Conservation (phyloP, 192 early-diverging fungal species). For the Coemansia sp. region DNA sequence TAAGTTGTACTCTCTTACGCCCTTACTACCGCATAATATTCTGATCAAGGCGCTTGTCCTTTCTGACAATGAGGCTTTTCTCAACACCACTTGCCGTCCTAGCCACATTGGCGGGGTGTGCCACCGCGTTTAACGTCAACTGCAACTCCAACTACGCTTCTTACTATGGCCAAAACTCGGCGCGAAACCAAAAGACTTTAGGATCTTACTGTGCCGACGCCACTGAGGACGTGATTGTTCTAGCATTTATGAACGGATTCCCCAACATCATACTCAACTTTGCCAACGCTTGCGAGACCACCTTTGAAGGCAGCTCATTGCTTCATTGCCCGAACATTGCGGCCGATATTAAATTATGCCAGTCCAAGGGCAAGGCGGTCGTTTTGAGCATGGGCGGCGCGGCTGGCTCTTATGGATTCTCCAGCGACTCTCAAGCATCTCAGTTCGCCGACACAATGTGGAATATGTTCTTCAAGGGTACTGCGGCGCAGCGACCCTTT, state of each 20-base stretch:
- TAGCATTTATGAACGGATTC: slow-evolving; percentile 66
- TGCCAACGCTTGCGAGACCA: slow-evolving; percentile 62
- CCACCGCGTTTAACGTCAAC: slow-evolving; percentile 35
- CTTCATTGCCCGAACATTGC: slow-evolving; percentile 62
- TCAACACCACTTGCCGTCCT: slow-evolving; percentile 7
- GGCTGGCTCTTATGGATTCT: slow-evolving; percentile 61
- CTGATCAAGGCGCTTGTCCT: not conserved
- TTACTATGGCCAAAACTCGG: slow-evolving; percentile 58
- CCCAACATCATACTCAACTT: slow-evolving; percentile 63
- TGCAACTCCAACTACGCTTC: slow-evolving; percentile 54
- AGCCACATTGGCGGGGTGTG: slow-evolving; percentile 5
- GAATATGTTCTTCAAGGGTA: slow-evolving; percentile 68
- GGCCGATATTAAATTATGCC: slow-evolving; percentile 68
- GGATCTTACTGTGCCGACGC: slow-evolving; percentile 65
- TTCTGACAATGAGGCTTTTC: slow-evolving; percentile 16
- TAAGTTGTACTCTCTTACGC: not conserved
- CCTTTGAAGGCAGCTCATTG: slow-evolving; percentile 60
- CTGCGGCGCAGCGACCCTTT: slow-evolving; percentile 58
- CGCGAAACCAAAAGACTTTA: slow-evolving; percentile 43
- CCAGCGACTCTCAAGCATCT: slow-evolving; percentile 35
- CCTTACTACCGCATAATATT: not conserved
- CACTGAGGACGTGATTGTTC: slow-evolving; percentile 61
- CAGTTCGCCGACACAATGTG: slow-evolving; percentile 61
- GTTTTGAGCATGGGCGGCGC: slow-evolving; percentile 71
- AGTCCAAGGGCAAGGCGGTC: slow-evolving; percentile 64